Evolutionary conservation across 768 basidiomycete species (phyloP).

Genomic region (Leucocoprinus leucothites): DNA sequence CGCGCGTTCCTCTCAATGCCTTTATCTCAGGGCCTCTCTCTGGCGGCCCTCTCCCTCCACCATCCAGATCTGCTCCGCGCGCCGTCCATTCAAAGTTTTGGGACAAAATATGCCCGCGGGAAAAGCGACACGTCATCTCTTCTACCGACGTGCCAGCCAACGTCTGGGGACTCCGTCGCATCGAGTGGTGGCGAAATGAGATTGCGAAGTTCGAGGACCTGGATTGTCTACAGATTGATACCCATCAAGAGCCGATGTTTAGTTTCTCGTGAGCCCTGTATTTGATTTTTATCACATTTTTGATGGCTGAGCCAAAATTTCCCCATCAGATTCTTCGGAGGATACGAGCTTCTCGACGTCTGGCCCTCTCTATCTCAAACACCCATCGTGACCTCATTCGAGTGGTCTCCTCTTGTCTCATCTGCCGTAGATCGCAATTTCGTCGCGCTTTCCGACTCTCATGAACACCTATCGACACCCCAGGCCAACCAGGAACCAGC

Average conservation of each 20-base stretch:
- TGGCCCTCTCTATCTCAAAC: slow-evolving; percentile 20
- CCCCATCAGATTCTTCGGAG: slow-evolving; percentile 43
- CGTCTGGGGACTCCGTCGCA: slow-evolving; percentile 32
- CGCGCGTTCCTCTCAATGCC: slow-evolving; percentile 54
- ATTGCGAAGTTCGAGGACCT: slow-evolving; percentile 28
- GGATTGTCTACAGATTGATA: slow-evolving; percentile 3
- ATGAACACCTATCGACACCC: neutral
- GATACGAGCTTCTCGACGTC: slow-evolving; percentile 36
- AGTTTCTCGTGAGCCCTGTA: slow-evolving; percentile 41
- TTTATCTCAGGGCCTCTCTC: slow-evolving; percentile 56
- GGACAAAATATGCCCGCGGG: slow-evolving; percentile 41
- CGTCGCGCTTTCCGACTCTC: slow-evolving; percentile 26
- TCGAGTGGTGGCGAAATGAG: slow-evolving; percentile 48
- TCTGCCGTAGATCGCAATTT: slow-evolving; percentile 48
- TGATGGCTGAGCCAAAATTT: neutral
- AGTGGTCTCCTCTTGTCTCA: slow-evolving; percentile 52
- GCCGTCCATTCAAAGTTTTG: slow-evolving; percentile 51
- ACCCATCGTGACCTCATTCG: slow-evolving; percentile 46
- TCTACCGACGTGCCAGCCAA: slow-evolving; percentile 30
- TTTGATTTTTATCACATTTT: neutral
- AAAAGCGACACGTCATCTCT: slow-evolving; percentile 21
- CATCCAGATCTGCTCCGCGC: slow-evolving; percentile 6
- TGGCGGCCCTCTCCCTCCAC: slow-evolving; percentile 31
- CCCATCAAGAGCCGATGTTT: slow-evolving; percentile 32
- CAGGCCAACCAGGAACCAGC: slow-evolving; percentile 10